Percentiles rank a stretch among this genome's conserved stretches.
Conservation (phyloP, 352 stramenopile species). For the Blastocystis sp. region DNA sequence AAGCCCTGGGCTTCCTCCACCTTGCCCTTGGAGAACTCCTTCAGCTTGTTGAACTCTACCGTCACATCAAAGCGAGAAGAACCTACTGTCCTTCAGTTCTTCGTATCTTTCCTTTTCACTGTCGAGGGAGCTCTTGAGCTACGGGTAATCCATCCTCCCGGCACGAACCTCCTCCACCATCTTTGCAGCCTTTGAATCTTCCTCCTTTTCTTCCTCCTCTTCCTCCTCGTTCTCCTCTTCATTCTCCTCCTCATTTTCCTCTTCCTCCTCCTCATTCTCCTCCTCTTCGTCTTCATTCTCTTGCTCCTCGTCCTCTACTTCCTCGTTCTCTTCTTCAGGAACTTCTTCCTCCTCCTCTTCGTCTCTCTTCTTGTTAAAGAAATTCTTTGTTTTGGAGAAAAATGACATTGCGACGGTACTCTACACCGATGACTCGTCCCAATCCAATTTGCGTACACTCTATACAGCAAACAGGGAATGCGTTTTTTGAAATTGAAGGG, state of each 20-base stretch:
- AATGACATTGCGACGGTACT: slow-evolving; percentile 32
- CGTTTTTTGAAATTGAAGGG: not conserved
- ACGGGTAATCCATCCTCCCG: not conserved
- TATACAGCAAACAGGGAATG: not conserved
- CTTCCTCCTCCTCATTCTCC: slow-evolving; percentile 23
- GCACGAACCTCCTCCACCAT: not conserved
- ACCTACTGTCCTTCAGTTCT: slow-evolving; percentile 38
- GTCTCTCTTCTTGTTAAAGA: slow-evolving; percentile 50
- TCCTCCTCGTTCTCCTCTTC: slow-evolving; percentile 67
- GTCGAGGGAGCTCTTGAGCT: slow-evolving; percentile 3
- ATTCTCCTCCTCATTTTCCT: slow-evolving; percentile 22
- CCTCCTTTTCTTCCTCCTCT: not conserved
- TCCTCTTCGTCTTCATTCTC: slow-evolving; percentile 33
- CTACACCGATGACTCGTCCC: not conserved
- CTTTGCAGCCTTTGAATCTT: not conserved
- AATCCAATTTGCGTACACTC: not conserved
- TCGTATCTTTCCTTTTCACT: slow-evolving; percentile 10
- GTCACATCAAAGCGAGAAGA: not conserved
- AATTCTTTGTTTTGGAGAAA: slow-evolving; percentile 35
- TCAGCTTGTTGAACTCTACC: slow-evolving; percentile 33
- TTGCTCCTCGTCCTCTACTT: slow-evolving; percentile 22
- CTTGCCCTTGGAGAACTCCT: slow-evolving; percentile 52
- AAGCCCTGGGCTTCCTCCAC: slow-evolving; percentile 42
- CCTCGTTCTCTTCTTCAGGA: slow-evolving; percentile 16
- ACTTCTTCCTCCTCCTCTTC: slow-evolving; percentile 55